Evolutionary conservation across 768 basidiomycete species (phyloP).

Genomic region (Termitomyces eurrhizus): DNA sequence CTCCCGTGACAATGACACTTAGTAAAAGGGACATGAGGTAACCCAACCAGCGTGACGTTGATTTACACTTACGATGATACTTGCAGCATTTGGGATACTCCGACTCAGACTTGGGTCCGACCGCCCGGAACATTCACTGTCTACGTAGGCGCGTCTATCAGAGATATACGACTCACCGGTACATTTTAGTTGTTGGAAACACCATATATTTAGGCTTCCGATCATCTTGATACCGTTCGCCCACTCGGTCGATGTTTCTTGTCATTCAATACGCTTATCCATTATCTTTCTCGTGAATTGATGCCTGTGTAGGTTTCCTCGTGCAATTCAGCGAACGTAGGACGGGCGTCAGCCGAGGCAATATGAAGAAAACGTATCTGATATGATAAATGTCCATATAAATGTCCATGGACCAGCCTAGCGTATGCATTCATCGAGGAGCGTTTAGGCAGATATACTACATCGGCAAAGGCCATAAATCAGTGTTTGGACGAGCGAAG

Average conservation of each 20-base stretch:
- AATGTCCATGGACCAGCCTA: no score
- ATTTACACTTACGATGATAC: background rate
- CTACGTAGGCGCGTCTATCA: conserved; percentile 49
- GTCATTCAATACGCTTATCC: no score
- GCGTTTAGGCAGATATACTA: no score
- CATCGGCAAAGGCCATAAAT: no score
- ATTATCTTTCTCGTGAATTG: no score
- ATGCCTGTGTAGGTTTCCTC: no score
- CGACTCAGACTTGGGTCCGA: conserved; percentile 44
- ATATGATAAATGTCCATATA: no score
- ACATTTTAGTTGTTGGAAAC: conserved; percentile 16
- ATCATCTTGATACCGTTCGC: background rate
- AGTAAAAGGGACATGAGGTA: conserved; percentile 44
- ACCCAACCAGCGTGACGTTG: background rate
- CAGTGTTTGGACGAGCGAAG: no score
- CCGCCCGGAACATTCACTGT: conserved; percentile 51
- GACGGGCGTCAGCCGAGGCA: no score
- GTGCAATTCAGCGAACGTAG: no score
- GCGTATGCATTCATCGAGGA: no score
- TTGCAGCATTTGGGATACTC: conserved; percentile 49
- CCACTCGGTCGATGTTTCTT: background rate
- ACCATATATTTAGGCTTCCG: background rate
- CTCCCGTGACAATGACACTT: conserved; percentile 33
- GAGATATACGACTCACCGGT: conserved; percentile 40
- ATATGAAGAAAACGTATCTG: no score